Percentiles rank a stretch among this genome's conserved stretches.
phyloP scores from a whole-genome alignment of 2,329 filamentous ascomycete genomes.

The Hymenoscyphus infarciens region DNA sequence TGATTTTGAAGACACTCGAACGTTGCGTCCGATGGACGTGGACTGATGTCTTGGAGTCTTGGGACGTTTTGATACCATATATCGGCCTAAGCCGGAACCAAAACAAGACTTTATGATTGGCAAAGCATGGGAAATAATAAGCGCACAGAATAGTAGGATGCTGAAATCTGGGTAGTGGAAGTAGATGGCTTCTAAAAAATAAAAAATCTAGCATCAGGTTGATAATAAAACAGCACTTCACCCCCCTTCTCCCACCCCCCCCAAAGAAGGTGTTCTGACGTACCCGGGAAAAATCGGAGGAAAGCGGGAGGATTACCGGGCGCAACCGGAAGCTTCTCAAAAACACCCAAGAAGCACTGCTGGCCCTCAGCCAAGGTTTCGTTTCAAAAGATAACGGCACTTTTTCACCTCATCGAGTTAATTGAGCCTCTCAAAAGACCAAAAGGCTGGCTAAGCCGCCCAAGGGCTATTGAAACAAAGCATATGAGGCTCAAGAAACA shows the following conservation, averaged over 20 bases:
- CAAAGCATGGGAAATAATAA: not conserved
- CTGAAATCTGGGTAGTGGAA: not conserved
- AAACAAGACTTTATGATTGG: constrained; percentile 2
- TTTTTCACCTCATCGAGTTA: not conserved
- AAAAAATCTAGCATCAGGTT: not conserved
- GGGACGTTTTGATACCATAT: constrained; percentile 1
- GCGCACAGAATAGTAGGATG: not conserved
- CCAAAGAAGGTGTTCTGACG: not conserved
- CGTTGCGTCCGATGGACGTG: not conserved
- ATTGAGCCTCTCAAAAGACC: not conserved
- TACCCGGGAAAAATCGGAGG: not conserved
- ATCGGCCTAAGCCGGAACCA: not conserved
- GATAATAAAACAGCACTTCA: not conserved
- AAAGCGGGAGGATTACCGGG: not conserved
- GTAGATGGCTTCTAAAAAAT: not conserved
- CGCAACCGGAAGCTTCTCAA: not conserved
- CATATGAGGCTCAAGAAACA: not conserved
- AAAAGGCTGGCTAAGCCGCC: not conserved
- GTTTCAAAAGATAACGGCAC: not conserved
- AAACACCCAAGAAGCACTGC: not conserved
- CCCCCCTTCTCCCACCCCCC: too few species aligned
- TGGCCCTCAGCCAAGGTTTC: not conserved
- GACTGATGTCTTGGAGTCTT: not conserved
- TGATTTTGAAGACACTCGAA: not conserved
- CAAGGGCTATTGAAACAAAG: not conserved